Evolutionary conservation across 495 filamentous ascomycete species (phyloP).

Genomic region (Neurospora hispaniola): DNA sequence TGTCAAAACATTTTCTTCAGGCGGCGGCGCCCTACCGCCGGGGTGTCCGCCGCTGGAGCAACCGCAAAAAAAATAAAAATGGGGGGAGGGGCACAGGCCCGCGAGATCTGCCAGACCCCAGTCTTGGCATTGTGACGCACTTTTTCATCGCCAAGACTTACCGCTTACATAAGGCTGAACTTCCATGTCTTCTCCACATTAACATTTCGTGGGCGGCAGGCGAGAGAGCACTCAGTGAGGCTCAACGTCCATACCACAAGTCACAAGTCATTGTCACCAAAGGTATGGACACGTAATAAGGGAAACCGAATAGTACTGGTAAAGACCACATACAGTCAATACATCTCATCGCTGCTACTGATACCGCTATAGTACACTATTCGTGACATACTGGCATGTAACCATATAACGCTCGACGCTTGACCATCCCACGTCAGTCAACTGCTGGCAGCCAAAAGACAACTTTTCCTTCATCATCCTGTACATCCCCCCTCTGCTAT

Average conservation of each 20-base stretch:
- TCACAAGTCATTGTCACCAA: neutral
- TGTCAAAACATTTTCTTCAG: neutral
- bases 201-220: neutral
- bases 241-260: neutral
- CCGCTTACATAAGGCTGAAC: conserved; percentile 8
- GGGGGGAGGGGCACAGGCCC: conserved; percentile 24
- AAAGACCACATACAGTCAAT: neutral
- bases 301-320: neutral
- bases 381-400: neutral
- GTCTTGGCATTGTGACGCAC: neutral
- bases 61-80: conserved; percentile 6
- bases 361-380: neutral
- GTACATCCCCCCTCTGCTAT: neutral
- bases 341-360: neutral
- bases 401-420: neutral
- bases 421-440: neutral
- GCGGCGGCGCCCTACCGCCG: too few relatives aligned
- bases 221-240: neutral
- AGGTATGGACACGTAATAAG: neutral
- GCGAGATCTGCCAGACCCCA: neutral
- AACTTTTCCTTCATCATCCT: neutral
- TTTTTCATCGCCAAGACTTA: neutral
- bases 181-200: neutral
- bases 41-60: neutral
- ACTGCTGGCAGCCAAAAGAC: neutral